phyloP scores from a whole-genome alignment of 2,329 filamentous ascomycete species.

The Aspergillus sp. region DNA sequence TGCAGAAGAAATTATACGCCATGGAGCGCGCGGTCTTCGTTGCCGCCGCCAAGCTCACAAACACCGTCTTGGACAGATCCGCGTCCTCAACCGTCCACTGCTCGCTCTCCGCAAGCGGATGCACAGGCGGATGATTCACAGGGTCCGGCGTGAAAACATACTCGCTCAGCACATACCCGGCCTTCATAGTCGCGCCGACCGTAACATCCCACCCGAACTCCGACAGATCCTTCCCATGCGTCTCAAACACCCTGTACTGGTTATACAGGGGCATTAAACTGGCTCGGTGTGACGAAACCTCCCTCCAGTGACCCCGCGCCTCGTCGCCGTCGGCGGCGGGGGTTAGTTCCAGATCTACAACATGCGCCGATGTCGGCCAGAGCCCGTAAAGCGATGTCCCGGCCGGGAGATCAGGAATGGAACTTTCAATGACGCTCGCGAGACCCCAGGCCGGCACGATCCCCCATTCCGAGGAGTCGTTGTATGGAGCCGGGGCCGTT shows the following conservation, averaged over 20 bases:
- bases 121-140: slow-evolving; percentile 11
- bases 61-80: slow-evolving; percentile 34
- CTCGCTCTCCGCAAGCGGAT: slow-evolving; percentile 10
- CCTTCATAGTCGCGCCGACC: slow-evolving; percentile 23
- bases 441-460: slow-evolving; percentile 53
- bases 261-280: slow-evolving; percentile 49
- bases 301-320: slow-evolving; percentile 34
- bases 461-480: slow-evolving; percentile 43
- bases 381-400: slow-evolving; percentile 46
- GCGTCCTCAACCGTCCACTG: slow-evolving; percentile 22
- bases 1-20: slow-evolving; percentile 24
- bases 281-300: slow-evolving; percentile 38
- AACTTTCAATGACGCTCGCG: slow-evolving; percentile 45
- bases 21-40: slow-evolving; percentile 32
- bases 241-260: slow-evolving; percentile 32
- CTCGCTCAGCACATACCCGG: slow-evolving; percentile 32
- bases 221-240: slow-evolving; percentile 18
- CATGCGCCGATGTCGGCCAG: slow-evolving; percentile 43
- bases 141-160: slow-evolving; percentile 34
- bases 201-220: slow-evolving; percentile 26
- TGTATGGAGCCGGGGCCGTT: slow-evolving; percentile 26
- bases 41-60: slow-evolving; percentile 32
- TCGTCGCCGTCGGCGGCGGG: slow-evolving; percentile 15
- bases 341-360: slow-evolving; percentile 40
- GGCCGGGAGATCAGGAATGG: slow-evolving; percentile 28